phyloP scores from a whole-genome alignment of 202 grass and related monocot genomes.

The Setaria italica region DNA sequence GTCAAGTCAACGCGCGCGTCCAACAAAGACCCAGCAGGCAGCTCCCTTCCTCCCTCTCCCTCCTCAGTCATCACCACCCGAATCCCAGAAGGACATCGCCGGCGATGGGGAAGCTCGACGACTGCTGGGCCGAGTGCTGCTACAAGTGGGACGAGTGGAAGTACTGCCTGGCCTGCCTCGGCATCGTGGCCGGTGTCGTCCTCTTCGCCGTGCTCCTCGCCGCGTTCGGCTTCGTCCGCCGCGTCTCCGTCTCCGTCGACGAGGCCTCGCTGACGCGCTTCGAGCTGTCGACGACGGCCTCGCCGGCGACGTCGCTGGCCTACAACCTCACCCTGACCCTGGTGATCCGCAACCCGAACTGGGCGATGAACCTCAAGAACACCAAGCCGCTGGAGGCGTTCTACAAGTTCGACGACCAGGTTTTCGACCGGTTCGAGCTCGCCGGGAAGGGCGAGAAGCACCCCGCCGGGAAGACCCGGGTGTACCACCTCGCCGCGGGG shows the following conservation, averaged over 20 bases:
- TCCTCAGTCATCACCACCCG: no score
- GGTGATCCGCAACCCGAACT: slow-evolving; percentile 46
- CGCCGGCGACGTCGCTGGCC: not conserved
- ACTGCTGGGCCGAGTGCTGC: slow-evolving; percentile 19
- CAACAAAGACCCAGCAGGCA: not conserved
- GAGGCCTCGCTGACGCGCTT: slow-evolving; percentile 41
- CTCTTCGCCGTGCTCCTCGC: slow-evolving; percentile 33
- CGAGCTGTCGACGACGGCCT: not conserved
- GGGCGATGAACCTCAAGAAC: slow-evolving; percentile 51
- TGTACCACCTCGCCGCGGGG: slow-evolving; percentile 26
- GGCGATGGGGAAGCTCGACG: slow-evolving; percentile 5
- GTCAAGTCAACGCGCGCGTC: slow-evolving; percentile 1
- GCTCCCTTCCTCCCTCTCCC: not conserved
- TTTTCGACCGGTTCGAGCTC: slow-evolving; percentile 50
- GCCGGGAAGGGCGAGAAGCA: slow-evolving; percentile 38
- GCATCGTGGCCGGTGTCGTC: not conserved
- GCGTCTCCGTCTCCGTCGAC: slow-evolving; percentile 22
- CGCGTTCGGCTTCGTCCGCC: slow-evolving; percentile 49
- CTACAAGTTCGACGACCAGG: slow-evolving; percentile 38
- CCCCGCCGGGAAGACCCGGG: slow-evolving; percentile 22
- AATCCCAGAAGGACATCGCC: not conserved
- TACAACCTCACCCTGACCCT: slow-evolving; percentile 52
- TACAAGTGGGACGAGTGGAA: slow-evolving; percentile 24
- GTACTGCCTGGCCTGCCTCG: slow-evolving; percentile 6
- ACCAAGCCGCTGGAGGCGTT: slow-evolving; percentile 47